Percentiles rank a stretch among this genome's conserved stretches.
phyloP scores from a whole-genome alignment of 176 grass and related monocot species.

The Saccharum spontaneum region DNA sequence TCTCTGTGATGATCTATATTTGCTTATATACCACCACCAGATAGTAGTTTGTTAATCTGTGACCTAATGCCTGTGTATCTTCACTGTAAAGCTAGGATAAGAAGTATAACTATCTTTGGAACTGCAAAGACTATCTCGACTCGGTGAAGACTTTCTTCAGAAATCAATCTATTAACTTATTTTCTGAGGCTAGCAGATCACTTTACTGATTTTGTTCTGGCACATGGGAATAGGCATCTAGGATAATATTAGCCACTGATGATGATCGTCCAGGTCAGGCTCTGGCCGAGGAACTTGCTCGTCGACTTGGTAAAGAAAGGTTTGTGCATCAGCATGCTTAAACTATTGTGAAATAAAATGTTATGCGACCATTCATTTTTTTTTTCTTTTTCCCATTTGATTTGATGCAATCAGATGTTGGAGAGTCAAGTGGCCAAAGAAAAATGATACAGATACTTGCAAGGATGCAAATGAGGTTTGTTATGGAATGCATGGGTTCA shows the following conservation, averaged over 20 bases:
- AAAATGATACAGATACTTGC: constrained; percentile 61
- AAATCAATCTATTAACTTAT: background rate
- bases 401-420: constrained; percentile 70
- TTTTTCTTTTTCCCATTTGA: constrained; percentile 17
- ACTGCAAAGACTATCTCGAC: constrained; percentile 84
- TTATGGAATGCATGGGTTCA: constrained; percentile 1
- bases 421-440: constrained; percentile 94
- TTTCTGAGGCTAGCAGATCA: background rate
- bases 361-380: background rate
- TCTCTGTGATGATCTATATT: constrained; percentile 3
- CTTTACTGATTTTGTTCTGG: constrained; percentile 26
- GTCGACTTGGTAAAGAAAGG: constrained; percentile 99
- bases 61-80: constrained; percentile 49
- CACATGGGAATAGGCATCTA: constrained; percentile 62
- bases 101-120: constrained; percentile 90
- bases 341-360: constrained; percentile 26
- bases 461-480: constrained; percentile 99
- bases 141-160: constrained; percentile 51
- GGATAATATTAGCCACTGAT: constrained; percentile 97
- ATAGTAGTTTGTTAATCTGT: constrained; percentile 10
- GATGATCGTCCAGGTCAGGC: constrained; percentile 78
- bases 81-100: constrained; percentile 95
- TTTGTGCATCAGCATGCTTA: constrained; percentile 36
- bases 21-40: background rate
- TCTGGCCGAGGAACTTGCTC: constrained; percentile 88